Conservation (phyloP, 2,329 filamentous ascomycete species). For the Cadophora sp. region DNA sequence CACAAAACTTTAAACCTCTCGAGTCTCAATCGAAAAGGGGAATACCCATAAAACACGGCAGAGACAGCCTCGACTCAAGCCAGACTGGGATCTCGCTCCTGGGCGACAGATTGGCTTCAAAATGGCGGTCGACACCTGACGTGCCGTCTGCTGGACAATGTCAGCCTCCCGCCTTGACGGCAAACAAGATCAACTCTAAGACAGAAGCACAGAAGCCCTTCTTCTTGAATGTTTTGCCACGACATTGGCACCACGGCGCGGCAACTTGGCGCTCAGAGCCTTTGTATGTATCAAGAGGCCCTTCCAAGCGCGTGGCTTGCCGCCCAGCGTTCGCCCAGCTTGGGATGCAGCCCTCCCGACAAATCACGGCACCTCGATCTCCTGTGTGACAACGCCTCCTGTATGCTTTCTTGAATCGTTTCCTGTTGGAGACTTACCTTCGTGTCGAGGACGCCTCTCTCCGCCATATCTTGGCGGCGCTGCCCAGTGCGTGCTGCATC, state of each 20-base stretch:
- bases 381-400: background rate
- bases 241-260: conserved; percentile 4
- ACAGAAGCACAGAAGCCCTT: background rate
- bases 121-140: conserved; percentile 3
- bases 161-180: conserved; percentile 10
- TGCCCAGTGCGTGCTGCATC: conserved; percentile 6
- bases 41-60: background rate
- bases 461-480: background rate
- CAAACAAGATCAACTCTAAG: background rate
- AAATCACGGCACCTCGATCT: conserved; percentile 1
- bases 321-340: conserved; percentile 7
- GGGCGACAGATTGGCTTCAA: conserved; percentile 5
- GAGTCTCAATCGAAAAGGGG: background rate
- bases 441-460: background rate
- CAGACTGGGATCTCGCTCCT: background rate
- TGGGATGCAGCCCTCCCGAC: background rate
- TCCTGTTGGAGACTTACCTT: background rate
- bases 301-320: conserved; percentile 5
- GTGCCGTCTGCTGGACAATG: background rate
- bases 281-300: background rate
- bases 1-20: background rate
- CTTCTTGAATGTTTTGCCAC: conserved; percentile 6
- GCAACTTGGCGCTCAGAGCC: conserved; percentile 4
- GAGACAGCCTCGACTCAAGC: conserved; percentile 7
- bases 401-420: background rate